phyloP scores from a whole-genome alignment of 2,329 filamentous ascomycete genomes.

The Aureobasidium mangrovei region DNA sequence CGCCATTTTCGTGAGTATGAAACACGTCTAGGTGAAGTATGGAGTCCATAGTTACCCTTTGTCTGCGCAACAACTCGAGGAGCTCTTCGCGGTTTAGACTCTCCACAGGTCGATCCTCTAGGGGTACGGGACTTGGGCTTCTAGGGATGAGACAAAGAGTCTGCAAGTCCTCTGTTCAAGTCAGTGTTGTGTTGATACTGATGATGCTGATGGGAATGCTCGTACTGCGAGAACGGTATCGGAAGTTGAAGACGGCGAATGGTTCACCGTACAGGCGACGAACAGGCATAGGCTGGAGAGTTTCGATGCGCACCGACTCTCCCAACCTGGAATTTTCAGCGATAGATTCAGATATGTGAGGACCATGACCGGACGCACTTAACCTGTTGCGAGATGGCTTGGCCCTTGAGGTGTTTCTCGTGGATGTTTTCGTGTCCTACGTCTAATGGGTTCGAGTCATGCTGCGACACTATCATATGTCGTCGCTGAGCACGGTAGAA shows the following conservation, averaged over 20 bases:
- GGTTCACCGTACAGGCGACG: slow-evolving; percentile 23
- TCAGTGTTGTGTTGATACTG: slow-evolving; percentile 17
- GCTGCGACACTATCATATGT: not conserved
- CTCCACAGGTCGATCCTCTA: slow-evolving; percentile 16
- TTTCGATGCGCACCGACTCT: not conserved
- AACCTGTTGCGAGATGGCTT: slow-evolving; percentile 16
- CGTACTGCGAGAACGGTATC: slow-evolving; percentile 20
- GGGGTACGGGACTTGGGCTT: slow-evolving; percentile 17
- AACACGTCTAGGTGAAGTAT: too few species aligned
- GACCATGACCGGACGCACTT: not conserved
- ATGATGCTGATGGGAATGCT: slow-evolving; percentile 18
- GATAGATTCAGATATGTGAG: too few species aligned
- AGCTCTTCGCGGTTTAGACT: slow-evolving; percentile 16
- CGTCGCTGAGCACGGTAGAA: not conserved
- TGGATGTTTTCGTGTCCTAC: slow-evolving; percentile 12
- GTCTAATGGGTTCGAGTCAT: too few species aligned
- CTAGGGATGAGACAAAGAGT: slow-evolving; percentile 20
- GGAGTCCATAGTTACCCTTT: not conserved
- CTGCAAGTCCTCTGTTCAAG: slow-evolving; percentile 14
- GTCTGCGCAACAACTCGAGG: slow-evolving; percentile 15
- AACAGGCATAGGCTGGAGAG: not conserved
- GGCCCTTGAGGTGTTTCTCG: slow-evolving; percentile 20
- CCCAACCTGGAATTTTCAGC: not conserved
- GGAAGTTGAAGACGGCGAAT: slow-evolving; percentile 20
- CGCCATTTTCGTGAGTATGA: not conserved